Percentiles rank a stretch among this genome's conserved stretches.
phyloP scores from a whole-genome alignment of 192 early-diverging fungal genomes.

The Phycomyces nitens region DNA sequence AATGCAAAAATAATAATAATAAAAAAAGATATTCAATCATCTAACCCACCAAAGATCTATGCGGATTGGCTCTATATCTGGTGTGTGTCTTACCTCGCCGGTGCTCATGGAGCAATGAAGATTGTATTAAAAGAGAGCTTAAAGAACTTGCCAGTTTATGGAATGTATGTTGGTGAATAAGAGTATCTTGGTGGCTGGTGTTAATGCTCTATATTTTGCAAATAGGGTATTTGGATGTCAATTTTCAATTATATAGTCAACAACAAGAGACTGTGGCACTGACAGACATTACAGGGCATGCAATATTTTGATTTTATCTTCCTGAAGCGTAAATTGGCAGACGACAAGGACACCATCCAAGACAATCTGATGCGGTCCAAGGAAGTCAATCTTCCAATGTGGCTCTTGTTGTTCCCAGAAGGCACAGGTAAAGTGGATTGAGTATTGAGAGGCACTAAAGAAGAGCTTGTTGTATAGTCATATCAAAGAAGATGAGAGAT shows the following conservation, averaged over 20 bases:
- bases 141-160: slow-evolving; percentile 82
- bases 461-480: neutral
- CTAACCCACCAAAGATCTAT: slow-evolving; percentile 44
- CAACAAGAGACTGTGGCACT: neutral
- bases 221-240: slow-evolving; percentile 8
- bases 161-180: slow-evolving; percentile 49
- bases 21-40: neutral
- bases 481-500: neutral
- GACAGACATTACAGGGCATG: slow-evolving; percentile 58
- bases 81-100: slow-evolving; percentile 59
- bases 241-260: neutral
- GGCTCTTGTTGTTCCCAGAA: slow-evolving; percentile 95
- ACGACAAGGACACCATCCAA: slow-evolving; percentile 55
- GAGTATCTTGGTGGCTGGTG: neutral
- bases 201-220: neutral
- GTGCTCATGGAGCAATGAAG: slow-evolving; percentile 79
- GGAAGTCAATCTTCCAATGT: slow-evolving; percentile 64
- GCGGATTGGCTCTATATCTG: slow-evolving; percentile 70
- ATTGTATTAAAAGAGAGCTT: slow-evolving; percentile 88
- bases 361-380: slow-evolving; percentile 55
- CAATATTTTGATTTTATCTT: slow-evolving; percentile 92
- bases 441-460: neutral
- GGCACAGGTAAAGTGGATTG: slow-evolving; percentile 59
- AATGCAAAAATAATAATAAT: neutral
- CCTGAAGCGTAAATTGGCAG: slow-evolving; percentile 79